Base-by-base conservation (phyloP, 257 asterid species). In the Prunella vulgaris region DNA sequence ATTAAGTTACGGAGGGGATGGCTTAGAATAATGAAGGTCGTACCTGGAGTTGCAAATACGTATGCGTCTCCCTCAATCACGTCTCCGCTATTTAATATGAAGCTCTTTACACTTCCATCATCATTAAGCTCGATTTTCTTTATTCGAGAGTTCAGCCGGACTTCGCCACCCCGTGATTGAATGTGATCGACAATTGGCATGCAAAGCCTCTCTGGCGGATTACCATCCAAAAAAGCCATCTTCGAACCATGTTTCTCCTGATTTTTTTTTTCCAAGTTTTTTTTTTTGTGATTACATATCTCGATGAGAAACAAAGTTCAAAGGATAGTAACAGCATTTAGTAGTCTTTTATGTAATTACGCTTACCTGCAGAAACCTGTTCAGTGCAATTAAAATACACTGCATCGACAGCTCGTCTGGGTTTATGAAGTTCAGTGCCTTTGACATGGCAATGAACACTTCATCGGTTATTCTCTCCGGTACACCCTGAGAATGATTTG, bases 201-300 rank as follows among this genome's bases (percentile, higher is more conserved):
- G 84, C 99, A 94, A 62, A 94, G 99, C 80, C 99, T 87, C 71
- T 94, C 99, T 0, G 99, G 99, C 25, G 99, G 99, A 73, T 81
- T 94, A 12, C 99, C 99, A 74, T 94, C 99, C 85, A 94, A 83
- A 79, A 94, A 94, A 1, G 99, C 97, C 99, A 94, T 94, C 82
- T 94, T 94, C 10, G 99, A 94, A 20, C 99, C 99, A 62, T 94
- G 83, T 78, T 91, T 94, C 84, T 94, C 97, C 99, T 94, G 90
- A n/a, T n/a, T n/a, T n/a, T 76, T 72, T 70, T 28, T 28, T 33
- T 33, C 5, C 35, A 5, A 30, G 35, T 30, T 30, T 30, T 30
- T 30, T n/a, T n/a, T n/a, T n/a, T n/a, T n/a, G n/a, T n/a, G n/a
- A n/a, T n/a, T n/a, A n/a, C n/a, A n/a, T n/a, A 5, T 30, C 35